Conservation (phyloP, 108 stramenopile genomes). For the Aurantiochytrium sp. region DNA sequence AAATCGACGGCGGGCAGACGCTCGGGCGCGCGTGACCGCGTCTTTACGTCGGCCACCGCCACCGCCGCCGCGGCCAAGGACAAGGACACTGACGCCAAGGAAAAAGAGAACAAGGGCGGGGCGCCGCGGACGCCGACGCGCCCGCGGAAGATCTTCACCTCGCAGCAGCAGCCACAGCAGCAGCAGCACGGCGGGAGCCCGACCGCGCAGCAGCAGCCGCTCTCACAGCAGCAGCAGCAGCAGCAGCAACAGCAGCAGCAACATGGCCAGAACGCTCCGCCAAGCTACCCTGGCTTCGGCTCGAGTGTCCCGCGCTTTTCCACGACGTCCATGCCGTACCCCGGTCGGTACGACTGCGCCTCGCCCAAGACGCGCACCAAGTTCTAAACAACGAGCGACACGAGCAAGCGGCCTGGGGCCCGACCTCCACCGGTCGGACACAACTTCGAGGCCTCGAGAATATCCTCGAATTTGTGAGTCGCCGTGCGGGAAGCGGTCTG, state of each 20-base stretch:
- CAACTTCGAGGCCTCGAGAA: no score
- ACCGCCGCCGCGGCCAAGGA: not conserved
- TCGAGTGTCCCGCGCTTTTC: constrained; percentile 15
- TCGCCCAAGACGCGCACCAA: not conserved
- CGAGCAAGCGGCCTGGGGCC: no score
- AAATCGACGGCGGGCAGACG: not conserved
- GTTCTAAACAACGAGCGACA: not conserved
- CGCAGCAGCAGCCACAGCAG: not conserved
- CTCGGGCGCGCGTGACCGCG: not conserved
- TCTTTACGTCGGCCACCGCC: not conserved
- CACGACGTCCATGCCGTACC: not conserved
- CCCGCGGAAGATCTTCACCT: not conserved
- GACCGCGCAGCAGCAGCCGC: not conserved
- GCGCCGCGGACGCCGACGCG: not conserved
- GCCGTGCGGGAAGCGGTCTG: no score
- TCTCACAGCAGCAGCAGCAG: not conserved
- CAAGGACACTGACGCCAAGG: not conserved
- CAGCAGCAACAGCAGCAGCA: not conserved
- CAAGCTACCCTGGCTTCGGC: not conserved
- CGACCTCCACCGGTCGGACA: no score
- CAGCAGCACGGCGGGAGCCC: not conserved
- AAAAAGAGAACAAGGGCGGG: not conserved
- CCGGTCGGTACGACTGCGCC: not conserved
- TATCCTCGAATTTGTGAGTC: no score
- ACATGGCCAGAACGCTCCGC: not conserved